These are phyloP conservation scores for Oropetium thomaeum DNA, from an alignment of 176 grass and related monocot genomes.

Conservation along the genomic window DNA sequence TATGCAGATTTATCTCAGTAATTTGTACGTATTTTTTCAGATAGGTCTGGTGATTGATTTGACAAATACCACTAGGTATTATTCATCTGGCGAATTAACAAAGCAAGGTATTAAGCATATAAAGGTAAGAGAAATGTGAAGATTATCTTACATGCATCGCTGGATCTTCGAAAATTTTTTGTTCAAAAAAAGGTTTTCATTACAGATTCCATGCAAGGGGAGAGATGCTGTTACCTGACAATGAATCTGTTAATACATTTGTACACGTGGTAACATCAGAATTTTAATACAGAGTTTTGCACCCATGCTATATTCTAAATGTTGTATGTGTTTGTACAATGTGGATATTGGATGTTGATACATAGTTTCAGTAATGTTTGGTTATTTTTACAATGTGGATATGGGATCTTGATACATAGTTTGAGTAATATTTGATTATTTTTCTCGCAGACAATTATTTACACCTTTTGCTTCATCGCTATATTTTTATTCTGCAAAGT, in stretches of 20 bases:
- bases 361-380: conserved; percentile 12
- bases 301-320: conserved; percentile 1
- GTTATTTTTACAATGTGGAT: conserved; percentile 17
- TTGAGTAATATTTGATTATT: conserved; percentile 6
- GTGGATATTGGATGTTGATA: conserved; percentile 2
- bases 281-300: no score
- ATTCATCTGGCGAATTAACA: conserved; percentile 58
- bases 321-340: conserved; percentile 18
- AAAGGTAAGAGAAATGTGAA: conserved; percentile 75
- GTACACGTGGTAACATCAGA: conserved; percentile 57
- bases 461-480: neutral
- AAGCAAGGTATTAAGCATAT: conserved; percentile 72
- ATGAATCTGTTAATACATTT: conserved; percentile 71
- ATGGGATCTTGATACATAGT: neutral
- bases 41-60: conserved; percentile 81
- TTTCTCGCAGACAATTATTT: no score
- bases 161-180: neutral
- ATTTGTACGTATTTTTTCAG: conserved; percentile 38
- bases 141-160: neutral
- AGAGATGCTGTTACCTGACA: conserved; percentile 81
- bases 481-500: neutral
- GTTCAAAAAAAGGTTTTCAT: neutral
- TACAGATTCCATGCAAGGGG: conserved; percentile 77
- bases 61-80: conserved; percentile 75
- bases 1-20: neutral